Evolutionary conservation across 2,329 filamentous ascomycete species (phyloP).

Genomic region (Decorospora gaudefroyi): DNA sequence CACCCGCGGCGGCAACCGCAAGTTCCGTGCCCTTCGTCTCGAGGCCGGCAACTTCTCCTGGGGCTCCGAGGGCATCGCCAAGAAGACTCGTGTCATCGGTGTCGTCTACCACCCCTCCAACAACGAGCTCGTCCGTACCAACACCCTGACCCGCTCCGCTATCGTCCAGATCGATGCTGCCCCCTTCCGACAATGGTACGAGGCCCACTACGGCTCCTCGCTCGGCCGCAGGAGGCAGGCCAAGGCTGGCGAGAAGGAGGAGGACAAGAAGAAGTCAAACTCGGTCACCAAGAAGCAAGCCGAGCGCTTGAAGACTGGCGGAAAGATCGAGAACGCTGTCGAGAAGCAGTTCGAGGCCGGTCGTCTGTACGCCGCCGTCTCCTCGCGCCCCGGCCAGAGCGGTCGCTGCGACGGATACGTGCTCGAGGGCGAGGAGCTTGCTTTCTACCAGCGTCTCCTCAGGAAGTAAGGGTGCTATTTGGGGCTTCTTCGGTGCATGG

Average conservation of each 20-base stretch:
- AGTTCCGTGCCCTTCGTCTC: conserved; percentile 98
- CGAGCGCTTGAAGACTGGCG: conserved; percentile 75
- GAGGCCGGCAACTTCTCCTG: conserved; percentile 99
- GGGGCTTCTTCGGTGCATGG: conserved; percentile 48
- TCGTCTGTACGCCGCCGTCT: conserved; percentile 91
- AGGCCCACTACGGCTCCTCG: conserved; percentile 95
- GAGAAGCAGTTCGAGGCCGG: conserved; percentile 99
- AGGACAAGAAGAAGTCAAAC: conserved; percentile 98
- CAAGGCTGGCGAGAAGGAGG: conserved; percentile 69
- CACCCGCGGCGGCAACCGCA: conserved; percentile 98
- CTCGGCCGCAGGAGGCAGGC: conserved; percentile 90
- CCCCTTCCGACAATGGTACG: conserved; percentile 99
- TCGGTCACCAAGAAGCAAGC: conserved; percentile 95
- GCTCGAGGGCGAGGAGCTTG: conserved; percentile 98
- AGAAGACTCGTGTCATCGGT: conserved; percentile 98
- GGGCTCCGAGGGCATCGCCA: conserved; percentile 96
- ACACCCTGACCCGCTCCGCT: conserved; percentile 99
- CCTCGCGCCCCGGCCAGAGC: conserved; percentile 94
- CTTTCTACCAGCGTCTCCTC: conserved; percentile 99
- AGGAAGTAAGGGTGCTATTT: conserved; percentile 75
- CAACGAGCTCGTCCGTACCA: conserved; percentile 99
- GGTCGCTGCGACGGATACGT: conserved; percentile 97
- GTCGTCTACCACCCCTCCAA: conserved; percentile 99
- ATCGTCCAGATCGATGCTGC: conserved; percentile 98
- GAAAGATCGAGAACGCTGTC: conserved; percentile 90